These are phyloP conservation scores for Rhodamnia rubescens DNA, from an alignment of 345 rosid genomes.

Conservation along the genomic window DNA sequence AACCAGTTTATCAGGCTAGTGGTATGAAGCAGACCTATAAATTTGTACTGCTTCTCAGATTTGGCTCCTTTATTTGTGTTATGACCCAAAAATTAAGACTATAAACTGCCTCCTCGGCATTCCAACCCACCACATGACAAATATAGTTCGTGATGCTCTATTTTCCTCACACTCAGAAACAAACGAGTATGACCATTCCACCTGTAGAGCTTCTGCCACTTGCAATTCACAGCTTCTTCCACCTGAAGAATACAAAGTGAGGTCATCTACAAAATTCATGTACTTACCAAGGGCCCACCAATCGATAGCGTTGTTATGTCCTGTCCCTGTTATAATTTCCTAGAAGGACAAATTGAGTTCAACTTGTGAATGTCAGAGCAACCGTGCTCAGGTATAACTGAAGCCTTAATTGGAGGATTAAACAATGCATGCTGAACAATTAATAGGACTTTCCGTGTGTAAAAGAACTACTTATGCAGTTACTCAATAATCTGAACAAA, in stretches of 20 bases:
- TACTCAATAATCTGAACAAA: background rate
- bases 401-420: background rate
- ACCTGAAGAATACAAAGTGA: background rate
- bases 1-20: too few species aligned
- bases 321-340: slow-evolving; percentile 87
- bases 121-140: background rate
- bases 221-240: background rate
- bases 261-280: background rate
- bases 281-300: slow-evolving; percentile 96
- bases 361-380: background rate
- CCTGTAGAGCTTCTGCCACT: background rate
- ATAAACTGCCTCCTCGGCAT: background rate
- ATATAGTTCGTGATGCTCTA: background rate
- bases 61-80: background rate
- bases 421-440: background rate
- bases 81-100: background rate
- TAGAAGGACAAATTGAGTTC: slow-evolving; percentile 11
- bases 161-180: background rate
- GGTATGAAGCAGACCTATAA: background rate
- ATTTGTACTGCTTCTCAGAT: background rate
- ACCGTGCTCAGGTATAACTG: background rate
- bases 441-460: background rate
- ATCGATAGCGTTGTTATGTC: slow-evolving; percentile 85
- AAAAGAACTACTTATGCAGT: background rate
- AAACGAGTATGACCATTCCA: background rate